Base-by-base conservation (phyloP, 345 rosid genomes). In the Jatropha curcas region DNA sequence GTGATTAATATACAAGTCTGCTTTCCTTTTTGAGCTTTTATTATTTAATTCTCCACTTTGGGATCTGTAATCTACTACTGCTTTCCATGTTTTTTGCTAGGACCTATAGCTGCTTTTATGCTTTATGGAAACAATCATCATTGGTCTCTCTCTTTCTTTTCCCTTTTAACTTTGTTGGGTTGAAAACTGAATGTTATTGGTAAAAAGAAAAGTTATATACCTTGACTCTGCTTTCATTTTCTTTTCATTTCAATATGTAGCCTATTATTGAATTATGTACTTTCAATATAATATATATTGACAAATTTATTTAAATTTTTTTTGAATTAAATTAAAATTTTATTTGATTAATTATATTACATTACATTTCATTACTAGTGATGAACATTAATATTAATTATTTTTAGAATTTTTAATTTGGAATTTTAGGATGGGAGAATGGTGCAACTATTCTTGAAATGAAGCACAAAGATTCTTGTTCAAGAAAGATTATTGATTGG, bases 371-470 rank as follows among this genome's bases (percentile, higher is more conserved):
- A n/a, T n/a, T n/a, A n/a, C n/a, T n/a, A n/a, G n/a, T n/a, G n/a
- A n/a, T n/a, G n/a, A n/a, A n/a, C n/a, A n/a, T n/a, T n/a, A n/a
- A n/a, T n/a, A n/a, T n/a, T n/a, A n/a, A n/a, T n/a, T n/a, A n/a
- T n/a, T n/a, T n/a, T n/a, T n/a, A n/a, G n/a, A n/a, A n/a, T n/a
- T n/a, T n/a, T n/a, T n/a, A n/a, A 14, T 46, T 62, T 80, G 72
- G 22, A 25, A 70, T 11, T 67, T 60, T 74, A 90, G 98, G 83
- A 37, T 74, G 76, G 68, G 72, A 80, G 68, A 80, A 84, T 46
- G 94, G 88, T 46, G 89, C 89, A 57, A 81, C 77, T 4, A 80
- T 90, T 71, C 22, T 94, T 71, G 95, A 92, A 92, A 81, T 94
- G 85, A 88, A 87, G 87, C 93, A 88, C 81, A 76, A 45, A 22